A percentile compares a stretch with the other conserved stretches of the same genome.
These are phyloP conservation scores for Mycena amicta DNA, from an alignment of 768 basidiomycete species.

Conservation along the genomic window DNA sequence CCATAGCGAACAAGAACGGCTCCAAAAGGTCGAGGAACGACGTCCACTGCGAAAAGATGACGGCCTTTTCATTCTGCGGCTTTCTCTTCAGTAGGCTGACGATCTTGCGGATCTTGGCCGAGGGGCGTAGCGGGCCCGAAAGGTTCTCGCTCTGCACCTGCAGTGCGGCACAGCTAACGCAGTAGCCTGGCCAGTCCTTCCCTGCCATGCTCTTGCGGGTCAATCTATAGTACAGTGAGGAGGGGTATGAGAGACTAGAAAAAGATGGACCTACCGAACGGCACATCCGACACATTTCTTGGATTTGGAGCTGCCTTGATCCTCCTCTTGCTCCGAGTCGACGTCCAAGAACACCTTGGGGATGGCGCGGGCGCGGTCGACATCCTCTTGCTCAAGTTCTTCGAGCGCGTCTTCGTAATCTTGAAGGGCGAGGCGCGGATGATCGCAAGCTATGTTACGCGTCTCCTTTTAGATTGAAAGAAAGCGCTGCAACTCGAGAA, in stretches of 20 bases:
- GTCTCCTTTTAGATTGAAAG: too few relatives aligned
- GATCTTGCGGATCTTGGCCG: slow-evolving; percentile 88
- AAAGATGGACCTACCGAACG: slow-evolving; percentile 1
- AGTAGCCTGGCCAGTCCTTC: slow-evolving; percentile 46
- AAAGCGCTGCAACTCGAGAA: too few relatives aligned
- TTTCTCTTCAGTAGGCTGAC: slow-evolving; percentile 69
- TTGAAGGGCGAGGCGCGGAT: slow-evolving; percentile 78
- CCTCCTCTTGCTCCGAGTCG: slow-evolving; percentile 68
- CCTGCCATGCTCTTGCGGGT: slow-evolving; percentile 38
- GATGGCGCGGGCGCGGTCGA: slow-evolving; percentile 29
- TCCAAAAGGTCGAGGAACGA: slow-evolving; percentile 84
- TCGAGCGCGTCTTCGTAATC: slow-evolving; percentile 73
- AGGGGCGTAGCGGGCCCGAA: slow-evolving; percentile 63
- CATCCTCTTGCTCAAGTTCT: slow-evolving; percentile 67
- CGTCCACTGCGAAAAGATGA: slow-evolving; percentile 95
- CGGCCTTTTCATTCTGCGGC: slow-evolving; percentile 78
- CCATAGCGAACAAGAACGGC: slow-evolving; percentile 72
- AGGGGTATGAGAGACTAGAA: background rate
- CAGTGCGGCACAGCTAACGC: slow-evolving; percentile 60
- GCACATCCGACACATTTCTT: slow-evolving; percentile 4
- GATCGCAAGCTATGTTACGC: slow-evolving; percentile 94
- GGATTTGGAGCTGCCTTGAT: too few relatives aligned
- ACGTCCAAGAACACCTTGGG: slow-evolving; percentile 43
- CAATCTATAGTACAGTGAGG: slow-evolving; percentile 22
- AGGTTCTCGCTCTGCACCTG: slow-evolving; percentile 49